A percentile compares a stretch with the other conserved stretches of the same genome.
Evolutionary conservation across 345 rosid species (phyloP).

Genomic region (Geranium rotundifolium): DNA sequence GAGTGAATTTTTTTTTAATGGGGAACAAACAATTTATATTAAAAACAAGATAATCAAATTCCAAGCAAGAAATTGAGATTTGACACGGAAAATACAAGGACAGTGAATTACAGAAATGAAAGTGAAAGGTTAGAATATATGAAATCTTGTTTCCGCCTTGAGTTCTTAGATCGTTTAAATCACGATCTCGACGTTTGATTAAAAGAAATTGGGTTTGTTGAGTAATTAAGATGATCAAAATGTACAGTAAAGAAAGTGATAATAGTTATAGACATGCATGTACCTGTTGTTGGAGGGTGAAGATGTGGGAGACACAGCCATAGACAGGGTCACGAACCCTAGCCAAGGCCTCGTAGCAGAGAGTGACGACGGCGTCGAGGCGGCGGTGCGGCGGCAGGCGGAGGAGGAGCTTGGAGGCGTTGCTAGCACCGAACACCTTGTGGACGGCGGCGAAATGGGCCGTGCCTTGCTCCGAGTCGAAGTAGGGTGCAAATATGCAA

Average conservation of each 20-base stretch:
- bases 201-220: constrained; percentile 5
- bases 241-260: too few species aligned
- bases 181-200: too few species aligned
- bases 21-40: too few species aligned
- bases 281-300: constrained; percentile 80
- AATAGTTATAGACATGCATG: neutral
- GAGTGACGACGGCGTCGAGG: constrained; percentile 64
- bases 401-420: constrained; percentile 65
- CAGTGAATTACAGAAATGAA: too few species aligned
- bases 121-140: too few species aligned
- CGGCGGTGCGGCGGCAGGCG: constrained; percentile 54
- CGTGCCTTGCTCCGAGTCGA: constrained; percentile 77
- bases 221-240: neutral
- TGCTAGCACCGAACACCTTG: constrained; percentile 87
- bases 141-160: too few species aligned
- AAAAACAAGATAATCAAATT: too few species aligned
- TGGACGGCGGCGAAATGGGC: constrained; percentile 80
- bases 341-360: constrained; percentile 76
- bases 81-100: too few species aligned
- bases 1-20: too few species aligned
- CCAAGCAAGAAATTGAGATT: too few species aligned
- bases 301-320: constrained; percentile 69
- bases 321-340: constrained; percentile 77
- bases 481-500: constrained; percentile 81
- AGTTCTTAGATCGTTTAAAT: too few species aligned